Evolutionary conservation across 1,284 basidiomycete species (phyloP), one percentile per base, ranked within the genome.

Genomic region (Ustilago trichophora): DNA sequence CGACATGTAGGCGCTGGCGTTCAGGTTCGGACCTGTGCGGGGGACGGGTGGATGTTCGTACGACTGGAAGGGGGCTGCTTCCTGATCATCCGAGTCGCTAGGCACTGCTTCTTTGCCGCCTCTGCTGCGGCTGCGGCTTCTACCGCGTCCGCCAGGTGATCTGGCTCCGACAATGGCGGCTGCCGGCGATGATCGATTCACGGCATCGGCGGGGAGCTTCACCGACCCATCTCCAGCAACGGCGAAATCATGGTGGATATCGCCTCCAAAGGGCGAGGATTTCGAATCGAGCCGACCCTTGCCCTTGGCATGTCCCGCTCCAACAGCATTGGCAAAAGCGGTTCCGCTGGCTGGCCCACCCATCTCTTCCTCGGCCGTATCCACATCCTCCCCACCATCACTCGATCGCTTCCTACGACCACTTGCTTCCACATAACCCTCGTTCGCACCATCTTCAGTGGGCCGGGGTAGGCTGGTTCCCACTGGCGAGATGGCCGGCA

Each of bases 341-440:
- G 26, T 33, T 12, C 25, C 26, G 13, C 24, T 15, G 8, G 26
- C 32, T 4, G 43, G 27, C 4, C 52, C 64, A 15, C 47, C 48
- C 24, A 41, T 34, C 24, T 67, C 64, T 21, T 69, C 55, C 19
- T 59, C 66, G 0, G 66, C 66, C 13, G 66, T 64, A 21, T 69
- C 66, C 12, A 63, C 58, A 27, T 69, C 66, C 7, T 69, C 66
- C 10, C 51, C 65, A 13, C 50, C 60, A 6, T 69, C 66, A 34
- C 66, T 69, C 4, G 55, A 63, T 13, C 56, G 38, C 34, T 54
- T 63, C 4, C 44, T 21, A 9, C 51, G 36, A 19, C 21, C 49
- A 9, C n/a, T n/a, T n/a, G n/a, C n/a, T n/a, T n/a, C n/a, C n/a
- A n/a, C n/a, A n/a, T n/a, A n/a, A n/a, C 18, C 26, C 13, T 55